Conservation (phyloP, 306 rosid species). For the Sindora glabra region DNA sequence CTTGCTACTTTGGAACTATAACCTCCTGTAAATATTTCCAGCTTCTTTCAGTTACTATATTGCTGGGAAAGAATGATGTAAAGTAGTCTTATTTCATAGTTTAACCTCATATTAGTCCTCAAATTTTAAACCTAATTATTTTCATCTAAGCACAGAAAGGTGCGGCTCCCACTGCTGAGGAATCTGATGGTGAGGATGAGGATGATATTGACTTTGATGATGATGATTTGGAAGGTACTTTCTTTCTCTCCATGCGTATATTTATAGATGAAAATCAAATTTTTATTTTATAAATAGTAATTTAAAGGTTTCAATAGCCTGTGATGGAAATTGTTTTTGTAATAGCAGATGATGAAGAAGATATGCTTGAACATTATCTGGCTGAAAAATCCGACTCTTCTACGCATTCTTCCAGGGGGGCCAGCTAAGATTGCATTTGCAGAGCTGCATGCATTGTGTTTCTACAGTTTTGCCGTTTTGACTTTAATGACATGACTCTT, state of each 20-base stretch:
- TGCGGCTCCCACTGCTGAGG: slow-evolving; percentile 47
- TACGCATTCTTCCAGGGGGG: slow-evolving; percentile 50
- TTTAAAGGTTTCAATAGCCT: neutral
- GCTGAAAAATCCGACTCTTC: slow-evolving; percentile 83
- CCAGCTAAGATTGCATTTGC: slow-evolving; percentile 28
- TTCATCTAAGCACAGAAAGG: too few species aligned
- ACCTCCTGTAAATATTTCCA: neutral
- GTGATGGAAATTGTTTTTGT: slow-evolving; percentile 2
- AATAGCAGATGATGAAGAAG: slow-evolving; percentile 85
- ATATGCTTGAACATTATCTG: slow-evolving; percentile 96
- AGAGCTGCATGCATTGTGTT: neutral
- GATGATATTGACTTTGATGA: slow-evolving; percentile 87
- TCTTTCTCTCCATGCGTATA: neutral
- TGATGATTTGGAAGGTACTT: slow-evolving; percentile 94
- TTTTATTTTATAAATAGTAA: neutral
- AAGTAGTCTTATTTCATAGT: neutral
- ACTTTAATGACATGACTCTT: slow-evolving; percentile 8
- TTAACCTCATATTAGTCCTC: neutral
- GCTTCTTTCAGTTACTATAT: neutral
- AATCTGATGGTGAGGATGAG: slow-evolving; percentile 63
- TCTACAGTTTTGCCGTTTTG: neutral
- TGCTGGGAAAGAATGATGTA: neutral
- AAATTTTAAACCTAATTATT: neutral
- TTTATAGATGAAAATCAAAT: neutral
- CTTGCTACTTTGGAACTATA: neutral